Evolutionary conservation across 2,329 filamentous ascomycete genomes (phyloP).

Genomic region (Trichoderma afroharzianum): DNA sequence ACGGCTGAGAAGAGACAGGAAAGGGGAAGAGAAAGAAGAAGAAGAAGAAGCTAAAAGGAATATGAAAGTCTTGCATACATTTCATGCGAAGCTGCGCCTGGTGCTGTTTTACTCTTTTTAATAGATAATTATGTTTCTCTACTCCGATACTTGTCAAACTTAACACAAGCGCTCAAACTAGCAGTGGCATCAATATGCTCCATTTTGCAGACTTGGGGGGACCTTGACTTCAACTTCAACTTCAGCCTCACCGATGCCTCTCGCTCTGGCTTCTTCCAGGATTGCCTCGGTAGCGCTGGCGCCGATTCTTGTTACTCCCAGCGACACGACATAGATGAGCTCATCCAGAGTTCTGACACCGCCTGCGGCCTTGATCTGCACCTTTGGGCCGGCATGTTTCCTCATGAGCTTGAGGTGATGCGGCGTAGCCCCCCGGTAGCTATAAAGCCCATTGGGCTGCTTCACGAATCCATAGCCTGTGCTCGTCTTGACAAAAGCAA

Average conservation of each 20-base stretch:
- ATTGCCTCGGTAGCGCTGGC: conserved; percentile 54
- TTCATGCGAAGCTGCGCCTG: neutral
- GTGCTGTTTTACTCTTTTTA: neutral
- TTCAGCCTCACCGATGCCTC: conserved; percentile 40
- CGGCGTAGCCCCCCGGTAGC: conserved; percentile 51
- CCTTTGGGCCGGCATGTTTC: conserved; percentile 36
- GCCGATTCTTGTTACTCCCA: conserved; percentile 54
- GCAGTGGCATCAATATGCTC: neutral
- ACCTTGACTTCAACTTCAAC: conserved; percentile 20
- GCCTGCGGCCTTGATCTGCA: conserved; percentile 57
- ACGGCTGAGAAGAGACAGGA: neutral
- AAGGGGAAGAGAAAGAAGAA: neutral
- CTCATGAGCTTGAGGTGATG: conserved; percentile 53
- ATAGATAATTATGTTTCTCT: conserved; percentile 1
- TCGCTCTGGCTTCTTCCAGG: conserved; percentile 48
- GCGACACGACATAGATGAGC: conserved; percentile 48
- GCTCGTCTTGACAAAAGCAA: conserved; percentile 59
- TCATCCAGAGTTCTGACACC: conserved; percentile 56
- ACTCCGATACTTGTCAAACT: neutral
- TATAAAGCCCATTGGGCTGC: conserved; percentile 47
- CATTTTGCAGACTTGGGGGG: conserved; percentile 3
- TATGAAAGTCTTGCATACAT: conserved; percentile 3
- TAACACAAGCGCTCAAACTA: neutral
- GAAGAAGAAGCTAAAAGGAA: neutral
- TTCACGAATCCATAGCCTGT: conserved; percentile 61